A percentile compares a stretch with the other conserved stretches of the same genome.
Evolutionary conservation across 108 stramenopile genomes (phyloP).

Genomic region (Nitzschia sp.): DNA sequence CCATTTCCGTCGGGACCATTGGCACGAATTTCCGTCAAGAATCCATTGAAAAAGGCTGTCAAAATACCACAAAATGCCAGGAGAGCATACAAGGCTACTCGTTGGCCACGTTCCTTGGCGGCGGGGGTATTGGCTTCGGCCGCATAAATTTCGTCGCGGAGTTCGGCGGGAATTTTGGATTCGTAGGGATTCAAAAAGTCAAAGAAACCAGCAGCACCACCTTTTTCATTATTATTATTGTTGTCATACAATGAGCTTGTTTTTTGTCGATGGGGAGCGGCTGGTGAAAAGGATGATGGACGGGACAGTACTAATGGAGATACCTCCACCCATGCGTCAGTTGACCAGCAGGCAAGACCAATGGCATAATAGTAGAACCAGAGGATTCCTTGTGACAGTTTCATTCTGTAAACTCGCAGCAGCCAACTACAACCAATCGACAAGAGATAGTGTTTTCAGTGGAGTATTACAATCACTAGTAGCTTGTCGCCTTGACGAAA

Average conservation of each 20-base stretch:
- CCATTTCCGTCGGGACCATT: constrained; percentile 42
- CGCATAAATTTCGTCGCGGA: constrained; percentile 62
- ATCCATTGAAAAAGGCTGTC: constrained; percentile 71
- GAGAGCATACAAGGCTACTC: constrained; percentile 54
- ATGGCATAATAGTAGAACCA: too few relatives aligned
- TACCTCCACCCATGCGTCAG: constrained; percentile 1
- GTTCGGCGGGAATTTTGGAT: constrained; percentile 65
- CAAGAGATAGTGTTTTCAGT: too few relatives aligned
- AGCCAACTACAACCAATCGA: too few relatives aligned
- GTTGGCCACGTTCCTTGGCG: constrained; percentile 63
- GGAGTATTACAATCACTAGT: too few relatives aligned
- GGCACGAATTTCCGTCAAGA: constrained; percentile 63
- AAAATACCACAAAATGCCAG: constrained; percentile 44
- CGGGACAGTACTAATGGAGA: too few relatives aligned
- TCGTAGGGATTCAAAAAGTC: constrained; percentile 43
- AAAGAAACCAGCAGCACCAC: too few relatives aligned
- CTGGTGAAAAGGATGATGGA: too few relatives aligned
- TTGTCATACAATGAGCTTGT: too few relatives aligned
- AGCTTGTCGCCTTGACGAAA: too few relatives aligned
- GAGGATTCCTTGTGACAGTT: neutral
- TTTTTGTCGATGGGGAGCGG: too few relatives aligned
- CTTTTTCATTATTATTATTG: too few relatives aligned
- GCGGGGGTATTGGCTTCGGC: constrained; percentile 85
- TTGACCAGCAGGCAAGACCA: neutral
- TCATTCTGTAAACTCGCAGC: too few relatives aligned